Evolutionary conservation across 805 yeast species (phyloP), one percentile per base, ranked within the genome.

Genomic region (Candida takata): DNA sequence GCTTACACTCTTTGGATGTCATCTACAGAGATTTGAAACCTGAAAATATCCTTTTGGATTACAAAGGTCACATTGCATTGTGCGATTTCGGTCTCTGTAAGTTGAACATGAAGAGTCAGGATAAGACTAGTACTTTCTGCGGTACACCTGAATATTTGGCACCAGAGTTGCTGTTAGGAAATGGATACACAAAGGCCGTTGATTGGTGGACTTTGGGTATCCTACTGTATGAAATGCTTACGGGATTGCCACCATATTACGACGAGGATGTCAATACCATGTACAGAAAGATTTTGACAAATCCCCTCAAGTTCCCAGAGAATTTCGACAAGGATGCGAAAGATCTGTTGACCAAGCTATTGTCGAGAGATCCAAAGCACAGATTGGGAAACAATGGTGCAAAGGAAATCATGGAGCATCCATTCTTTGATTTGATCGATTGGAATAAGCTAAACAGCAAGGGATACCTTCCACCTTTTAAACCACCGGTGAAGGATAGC

Each of bases 131-230:
- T 51, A 92, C 98, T 0, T 92, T 92, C 58, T 92, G 98, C 62
- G 98, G 98, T 27, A 92, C 98, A 0, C 97, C 97, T 1, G 97
- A 92, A 61, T 92, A 92, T 60, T 68, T 92, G 47, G 96, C 97
- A 1, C 98, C 98, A 1, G 98, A 92, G 61, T 67, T 92, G 48
- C 65, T 92, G 33, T 66, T 87, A 49, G 92, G 94, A 33, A 87
- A 84, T 56, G 97, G 97, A 2, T 92, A 92, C 60, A 87, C 97
- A 3, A 79, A 95, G 58, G 82, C 83, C 8, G 97, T 92, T 16
- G 98, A 92, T 61, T 92, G 96, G 90, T 92, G 98, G 98, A 92
- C 98, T 2, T 67, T 92, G 49, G 98, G 98, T 28, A 88, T 90
- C 13, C 67, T 92, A 36, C 66, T 92, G 30, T 92, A 86, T 57